A percentile compares a stretch with the other conserved stretches of the same genome.
phyloP scores from a whole-genome alignment of 2,329 filamentous ascomycete genomes.

The Orbilia blumenaviensis region DNA sequence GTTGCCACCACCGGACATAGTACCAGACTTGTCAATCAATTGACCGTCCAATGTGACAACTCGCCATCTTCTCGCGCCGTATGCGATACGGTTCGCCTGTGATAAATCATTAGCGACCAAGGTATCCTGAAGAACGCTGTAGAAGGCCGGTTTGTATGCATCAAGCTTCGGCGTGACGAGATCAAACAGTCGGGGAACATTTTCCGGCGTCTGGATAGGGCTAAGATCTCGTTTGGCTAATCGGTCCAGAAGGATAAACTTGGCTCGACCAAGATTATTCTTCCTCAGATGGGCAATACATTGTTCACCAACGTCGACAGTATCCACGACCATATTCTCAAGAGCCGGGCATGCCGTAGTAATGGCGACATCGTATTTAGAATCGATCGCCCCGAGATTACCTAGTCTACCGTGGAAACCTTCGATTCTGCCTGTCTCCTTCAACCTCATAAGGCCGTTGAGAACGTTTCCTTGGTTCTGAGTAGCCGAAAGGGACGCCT shows the following conservation, averaged over 20 bases:
- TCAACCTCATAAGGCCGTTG: slow-evolving; percentile 89
- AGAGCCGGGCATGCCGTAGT: slow-evolving; percentile 92
- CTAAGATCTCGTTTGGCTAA: slow-evolving; percentile 80
- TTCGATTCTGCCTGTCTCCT: slow-evolving; percentile 94
- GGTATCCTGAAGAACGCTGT: slow-evolving; percentile 93
- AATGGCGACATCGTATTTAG: slow-evolving; percentile 96
- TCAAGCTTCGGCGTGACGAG: slow-evolving; percentile 88
- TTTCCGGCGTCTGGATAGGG: slow-evolving; percentile 85
- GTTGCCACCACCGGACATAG: slow-evolving; percentile 96
- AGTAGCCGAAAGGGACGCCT: slow-evolving; percentile 85
- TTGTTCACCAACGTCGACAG: slow-evolving; percentile 93
- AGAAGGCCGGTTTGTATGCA: slow-evolving; percentile 88
- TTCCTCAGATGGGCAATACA: slow-evolving; percentile 98
- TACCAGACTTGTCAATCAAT: slow-evolving; percentile 96
- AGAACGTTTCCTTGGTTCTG: slow-evolving; percentile 94
- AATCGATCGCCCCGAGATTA: slow-evolving; percentile 91
- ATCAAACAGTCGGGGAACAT: slow-evolving; percentile 91
- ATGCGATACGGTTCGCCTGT: slow-evolving; percentile 97
- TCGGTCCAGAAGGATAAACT: slow-evolving; percentile 95
- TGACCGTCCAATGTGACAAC: slow-evolving; percentile 96
- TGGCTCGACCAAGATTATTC: slow-evolving; percentile 94
- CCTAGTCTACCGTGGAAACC: slow-evolving; percentile 96
- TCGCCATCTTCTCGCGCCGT: slow-evolving; percentile 90
- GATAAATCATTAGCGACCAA: slow-evolving; percentile 89
- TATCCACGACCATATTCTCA: slow-evolving; percentile 96